phyloP scores from a whole-genome alignment of 202 grass and related monocot species.

The Bolboschoenoplectus hybrid region DNA sequence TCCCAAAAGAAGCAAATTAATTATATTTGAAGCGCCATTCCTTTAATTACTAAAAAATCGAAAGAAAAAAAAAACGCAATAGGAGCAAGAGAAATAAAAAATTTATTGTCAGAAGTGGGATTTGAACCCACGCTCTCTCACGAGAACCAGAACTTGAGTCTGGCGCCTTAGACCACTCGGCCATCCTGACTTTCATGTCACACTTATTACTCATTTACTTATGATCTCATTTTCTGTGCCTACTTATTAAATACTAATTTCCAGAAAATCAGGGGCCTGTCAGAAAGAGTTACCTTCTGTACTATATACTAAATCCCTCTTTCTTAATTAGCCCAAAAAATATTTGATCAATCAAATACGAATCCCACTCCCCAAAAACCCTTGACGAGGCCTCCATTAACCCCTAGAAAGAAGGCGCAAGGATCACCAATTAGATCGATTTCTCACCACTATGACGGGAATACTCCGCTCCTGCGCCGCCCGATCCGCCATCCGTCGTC shows the following conservation, averaged over 20 bases:
- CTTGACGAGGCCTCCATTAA: constrained; percentile 28
- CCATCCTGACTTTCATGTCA: constrained; percentile 36
- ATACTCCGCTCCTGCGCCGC: constrained; percentile 46
- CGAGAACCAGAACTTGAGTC: constrained; percentile 59
- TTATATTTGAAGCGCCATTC: no score
- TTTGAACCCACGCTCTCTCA: constrained; percentile 62
- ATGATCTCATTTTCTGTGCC: no score
- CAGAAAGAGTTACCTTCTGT: background rate
- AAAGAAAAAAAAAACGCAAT: no score
- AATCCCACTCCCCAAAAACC: background rate
- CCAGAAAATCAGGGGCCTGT: background rate
- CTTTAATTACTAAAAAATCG: no score
- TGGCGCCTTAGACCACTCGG: constrained; percentile 64
- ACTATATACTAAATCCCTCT: background rate
- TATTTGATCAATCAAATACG: background rate
- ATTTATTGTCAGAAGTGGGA: constrained; percentile 52
- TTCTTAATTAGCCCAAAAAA: background rate
- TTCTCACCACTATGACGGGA: constrained; percentile 52
- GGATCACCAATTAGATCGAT: constrained; percentile 41
- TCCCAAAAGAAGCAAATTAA: no score
- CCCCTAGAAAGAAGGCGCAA: constrained; percentile 16
- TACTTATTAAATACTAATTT: background rate
- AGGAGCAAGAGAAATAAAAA: background rate
- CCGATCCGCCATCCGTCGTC: constrained; percentile 38
- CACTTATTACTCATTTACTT: background rate